Evolutionary conservation across 208 protist species (phyloP).

Genomic region (Acanthamoeba royreba): DNA sequence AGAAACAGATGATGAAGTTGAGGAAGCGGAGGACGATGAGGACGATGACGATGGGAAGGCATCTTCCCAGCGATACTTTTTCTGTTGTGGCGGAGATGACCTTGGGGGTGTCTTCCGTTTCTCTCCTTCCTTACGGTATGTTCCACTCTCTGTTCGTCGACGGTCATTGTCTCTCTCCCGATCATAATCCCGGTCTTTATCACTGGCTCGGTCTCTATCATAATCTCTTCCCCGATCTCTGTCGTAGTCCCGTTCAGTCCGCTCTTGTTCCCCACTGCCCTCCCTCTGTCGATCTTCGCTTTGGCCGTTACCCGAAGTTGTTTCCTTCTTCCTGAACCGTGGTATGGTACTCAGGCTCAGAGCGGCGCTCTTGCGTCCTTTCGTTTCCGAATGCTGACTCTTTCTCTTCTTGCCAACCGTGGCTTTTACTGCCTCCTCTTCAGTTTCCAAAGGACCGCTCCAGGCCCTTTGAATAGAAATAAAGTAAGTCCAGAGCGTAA

Average conservation of each 20-base stretch:
- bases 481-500: no score
- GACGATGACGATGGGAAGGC: background rate
- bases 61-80: background rate
- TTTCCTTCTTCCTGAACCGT: constrained; percentile 22
- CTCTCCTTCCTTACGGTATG: background rate
- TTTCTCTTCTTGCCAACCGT: background rate
- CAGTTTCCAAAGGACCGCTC: constrained; percentile 28
- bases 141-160: background rate
- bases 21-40: background rate
- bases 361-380: background rate
- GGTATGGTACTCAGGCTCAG: background rate
- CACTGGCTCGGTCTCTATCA: background rate
- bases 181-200: background rate
- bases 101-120: background rate
- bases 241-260: background rate
- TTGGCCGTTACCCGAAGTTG: background rate
- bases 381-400: background rate
- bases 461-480: no score
- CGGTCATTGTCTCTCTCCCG: no score
- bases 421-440: background rate
- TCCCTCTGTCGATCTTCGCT: background rate
- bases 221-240: background rate
- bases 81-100: background rate
- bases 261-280: background rate
- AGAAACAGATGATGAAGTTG: no score